A percentile compares a stretch with the other conserved stretches of the same genome.
Evolutionary conservation across 1,139 yeast genomes (phyloP).

Genomic region (Arxiozyma heterogenica): DNA sequence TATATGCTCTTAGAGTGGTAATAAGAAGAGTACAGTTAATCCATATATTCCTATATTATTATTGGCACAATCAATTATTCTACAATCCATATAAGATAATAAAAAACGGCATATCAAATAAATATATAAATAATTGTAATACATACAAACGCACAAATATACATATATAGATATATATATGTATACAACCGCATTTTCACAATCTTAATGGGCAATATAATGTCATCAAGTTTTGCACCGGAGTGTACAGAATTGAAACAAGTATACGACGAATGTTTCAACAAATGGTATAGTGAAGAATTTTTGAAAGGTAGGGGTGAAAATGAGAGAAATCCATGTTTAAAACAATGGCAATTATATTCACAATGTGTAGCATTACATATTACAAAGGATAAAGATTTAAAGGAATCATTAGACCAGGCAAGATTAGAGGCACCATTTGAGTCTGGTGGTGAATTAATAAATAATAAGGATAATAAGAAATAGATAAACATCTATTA

Average conservation of each 20-base stretch:
- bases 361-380: constrained; percentile 71
- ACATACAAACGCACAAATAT: too few relatives aligned
- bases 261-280: constrained; percentile 85
- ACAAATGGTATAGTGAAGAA: constrained; percentile 85
- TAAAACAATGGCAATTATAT: constrained; percentile 79
- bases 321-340: constrained; percentile 71
- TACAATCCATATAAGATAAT: neutral
- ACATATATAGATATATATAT: too few relatives aligned
- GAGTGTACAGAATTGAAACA: constrained; percentile 86
- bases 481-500: neutral
- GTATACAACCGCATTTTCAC: too few relatives aligned
- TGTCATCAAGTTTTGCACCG: constrained; percentile 92
- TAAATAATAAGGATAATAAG: neutral
- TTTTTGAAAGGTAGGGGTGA: constrained; percentile 35
- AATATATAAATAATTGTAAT: too few relatives aligned
- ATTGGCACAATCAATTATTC: neutral
- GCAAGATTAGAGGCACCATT: constrained; percentile 91
- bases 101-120: neutral
- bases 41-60: too few relatives aligned
- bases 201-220: constrained; percentile 57
- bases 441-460: constrained; percentile 45
- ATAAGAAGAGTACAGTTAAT: too few relatives aligned
- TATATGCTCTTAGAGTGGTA: too few relatives aligned
- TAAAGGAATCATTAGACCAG: constrained; percentile 57
- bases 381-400: constrained; percentile 36